These are phyloP conservation scores for Ogataea chonburiensis DNA, from an alignment of 805 yeast genomes.

Conservation along the genomic window DNA sequence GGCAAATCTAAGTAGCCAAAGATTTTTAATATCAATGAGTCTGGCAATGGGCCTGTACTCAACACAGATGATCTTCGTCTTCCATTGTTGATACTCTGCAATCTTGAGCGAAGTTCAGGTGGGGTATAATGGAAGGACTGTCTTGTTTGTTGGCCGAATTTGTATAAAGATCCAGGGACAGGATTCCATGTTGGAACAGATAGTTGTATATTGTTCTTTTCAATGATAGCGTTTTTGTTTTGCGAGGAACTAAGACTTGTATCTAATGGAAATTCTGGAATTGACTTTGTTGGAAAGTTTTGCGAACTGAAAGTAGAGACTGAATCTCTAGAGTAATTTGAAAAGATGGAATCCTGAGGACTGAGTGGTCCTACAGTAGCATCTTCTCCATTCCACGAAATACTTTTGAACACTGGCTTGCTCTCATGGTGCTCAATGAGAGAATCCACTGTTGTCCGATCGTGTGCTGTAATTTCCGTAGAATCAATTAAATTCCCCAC, in stretches of 20 bases:
- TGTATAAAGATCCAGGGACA: slow-evolving; percentile 27
- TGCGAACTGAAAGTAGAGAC: not conserved
- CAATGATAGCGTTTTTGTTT: not conserved
- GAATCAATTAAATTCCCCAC: slow-evolving; percentile 26
- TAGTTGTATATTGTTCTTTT: slow-evolving; percentile 14
- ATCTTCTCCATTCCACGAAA: slow-evolving; percentile 16
- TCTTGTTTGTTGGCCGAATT: slow-evolving; percentile 22
- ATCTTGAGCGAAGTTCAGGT: slow-evolving; percentile 51
- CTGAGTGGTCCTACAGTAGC: not conserved
- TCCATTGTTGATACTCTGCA: slow-evolving; percentile 43
- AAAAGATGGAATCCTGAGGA: slow-evolving; percentile 11
- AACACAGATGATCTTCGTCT: slow-evolving; percentile 56
- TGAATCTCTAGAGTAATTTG: slow-evolving; percentile 7
- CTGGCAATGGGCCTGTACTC: slow-evolving; percentile 60
- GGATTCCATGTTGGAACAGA: slow-evolving; percentile 31
- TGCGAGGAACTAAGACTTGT: too few relatives aligned
- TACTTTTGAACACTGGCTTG: slow-evolving; percentile 18
- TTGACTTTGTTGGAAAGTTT: too few relatives aligned
- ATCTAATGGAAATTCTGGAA: too few relatives aligned
- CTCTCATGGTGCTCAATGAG: slow-evolving; percentile 18
- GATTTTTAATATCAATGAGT: slow-evolving; percentile 51
- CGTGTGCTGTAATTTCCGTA: slow-evolving; percentile 22
- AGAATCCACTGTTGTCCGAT: slow-evolving; percentile 21
- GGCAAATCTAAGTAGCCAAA: slow-evolving; percentile 55
- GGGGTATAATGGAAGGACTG: slow-evolving; percentile 51